phyloP scores from a whole-genome alignment of 345 rosid species.

The Citrus inodora region DNA sequence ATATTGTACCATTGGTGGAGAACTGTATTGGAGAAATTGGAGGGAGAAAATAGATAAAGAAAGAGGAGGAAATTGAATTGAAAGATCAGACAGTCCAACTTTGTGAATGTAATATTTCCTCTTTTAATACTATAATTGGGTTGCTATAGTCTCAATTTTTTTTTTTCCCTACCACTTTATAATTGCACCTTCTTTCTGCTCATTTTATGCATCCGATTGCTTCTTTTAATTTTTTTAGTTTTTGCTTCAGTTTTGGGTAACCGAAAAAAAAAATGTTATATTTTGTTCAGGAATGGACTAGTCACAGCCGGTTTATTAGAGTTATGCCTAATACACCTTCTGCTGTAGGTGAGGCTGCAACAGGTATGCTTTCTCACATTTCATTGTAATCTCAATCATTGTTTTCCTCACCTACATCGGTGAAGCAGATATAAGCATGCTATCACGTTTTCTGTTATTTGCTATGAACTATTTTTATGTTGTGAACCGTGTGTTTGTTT shows the following conservation, averaged over 20 bases:
- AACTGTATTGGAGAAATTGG: background rate
- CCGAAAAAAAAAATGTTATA: background rate
- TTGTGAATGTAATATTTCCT: background rate
- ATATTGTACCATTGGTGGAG: background rate
- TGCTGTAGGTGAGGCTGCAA: constrained; percentile 82
- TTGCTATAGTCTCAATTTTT: background rate
- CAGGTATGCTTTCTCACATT: constrained; percentile 38
- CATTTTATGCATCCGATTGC: background rate
- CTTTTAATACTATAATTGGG: background rate
- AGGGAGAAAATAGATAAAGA: background rate
- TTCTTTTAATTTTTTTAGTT: no score
- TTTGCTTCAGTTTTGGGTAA: background rate
- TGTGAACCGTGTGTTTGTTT: background rate
- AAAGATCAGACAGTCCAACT: background rate
- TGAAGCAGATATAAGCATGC: background rate
- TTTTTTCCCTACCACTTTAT: background rate
- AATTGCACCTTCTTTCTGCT: background rate
- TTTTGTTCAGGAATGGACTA: constrained; percentile 73
- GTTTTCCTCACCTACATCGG: background rate
- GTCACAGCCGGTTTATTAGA: constrained; percentile 70
- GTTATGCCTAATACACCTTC: constrained; percentile 95
- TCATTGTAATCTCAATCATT: background rate
- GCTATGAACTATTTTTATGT: background rate
- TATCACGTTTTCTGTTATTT: background rate
- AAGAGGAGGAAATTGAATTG: background rate